Conservation (phyloP, 305 asterid species). For the Striga hermonthica region DNA sequence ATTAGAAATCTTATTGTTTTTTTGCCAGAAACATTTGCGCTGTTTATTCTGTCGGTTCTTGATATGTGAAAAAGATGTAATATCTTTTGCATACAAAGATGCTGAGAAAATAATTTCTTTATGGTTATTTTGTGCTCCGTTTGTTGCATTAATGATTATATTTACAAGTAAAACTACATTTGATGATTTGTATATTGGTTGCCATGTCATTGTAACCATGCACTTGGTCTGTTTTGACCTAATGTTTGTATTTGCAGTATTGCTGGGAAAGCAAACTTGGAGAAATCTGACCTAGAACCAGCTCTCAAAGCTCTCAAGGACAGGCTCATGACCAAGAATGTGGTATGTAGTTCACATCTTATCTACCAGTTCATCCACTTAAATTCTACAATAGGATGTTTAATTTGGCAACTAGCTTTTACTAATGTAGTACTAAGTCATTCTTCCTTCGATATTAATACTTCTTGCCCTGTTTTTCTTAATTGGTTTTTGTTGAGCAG, state of each 20-base stretch:
- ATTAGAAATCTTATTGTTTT: background rate
- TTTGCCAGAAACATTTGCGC: background rate
- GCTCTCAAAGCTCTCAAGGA: conserved; percentile 79
- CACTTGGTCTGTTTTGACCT: background rate
- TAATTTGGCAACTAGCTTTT: background rate
- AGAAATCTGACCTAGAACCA: conserved; percentile 83
- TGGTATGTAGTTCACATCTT: background rate
- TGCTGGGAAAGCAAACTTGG: conserved; percentile 90
- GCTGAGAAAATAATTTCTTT: background rate
- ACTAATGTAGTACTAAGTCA: background rate
- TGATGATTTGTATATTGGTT: background rate
- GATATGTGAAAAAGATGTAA: background rate
- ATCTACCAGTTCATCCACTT: background rate
- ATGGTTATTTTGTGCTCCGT: no score
- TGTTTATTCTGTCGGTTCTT: background rate
- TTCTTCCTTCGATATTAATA: background rate
- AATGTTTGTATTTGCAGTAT: conserved; percentile 28
- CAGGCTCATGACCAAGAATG: conserved; percentile 29
- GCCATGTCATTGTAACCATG: background rate
- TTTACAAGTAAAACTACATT: background rate
- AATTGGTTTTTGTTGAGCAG: conserved; percentile 37
- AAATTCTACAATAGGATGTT: background rate
- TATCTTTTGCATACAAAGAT: background rate
- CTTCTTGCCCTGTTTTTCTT: background rate
- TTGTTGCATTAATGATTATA: background rate